These are phyloP conservation scores for Candida labiduridarum DNA, from an alignment of 1,139 yeast genomes.

Conservation along the genomic window DNA sequence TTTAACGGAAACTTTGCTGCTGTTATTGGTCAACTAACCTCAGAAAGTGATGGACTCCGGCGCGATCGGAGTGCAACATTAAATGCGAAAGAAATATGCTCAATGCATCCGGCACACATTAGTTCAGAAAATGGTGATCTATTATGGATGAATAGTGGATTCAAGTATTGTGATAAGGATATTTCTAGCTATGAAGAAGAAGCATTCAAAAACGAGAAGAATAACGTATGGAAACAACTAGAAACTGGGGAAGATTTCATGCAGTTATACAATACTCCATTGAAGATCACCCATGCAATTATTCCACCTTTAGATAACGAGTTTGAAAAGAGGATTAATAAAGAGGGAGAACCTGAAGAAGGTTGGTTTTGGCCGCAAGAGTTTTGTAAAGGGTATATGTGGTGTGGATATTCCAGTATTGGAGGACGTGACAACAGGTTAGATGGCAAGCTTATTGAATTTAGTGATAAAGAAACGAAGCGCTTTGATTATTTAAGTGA, in stretches of 20 bases:
- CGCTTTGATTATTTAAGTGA: conserved; percentile 36
- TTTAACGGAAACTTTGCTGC: conserved; percentile 55
- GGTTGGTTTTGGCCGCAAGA: conserved; percentile 35
- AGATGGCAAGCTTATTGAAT: conserved; percentile 28
- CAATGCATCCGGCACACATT: conserved; percentile 44
- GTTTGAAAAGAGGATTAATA: conserved; percentile 21
- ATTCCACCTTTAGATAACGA: conserved; percentile 30
- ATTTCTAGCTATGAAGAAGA: conserved; percentile 25
- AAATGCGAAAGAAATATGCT: conserved; percentile 34
- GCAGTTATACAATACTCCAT: conserved; percentile 27
- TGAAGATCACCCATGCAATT: conserved; percentile 30
- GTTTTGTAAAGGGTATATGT: conserved; percentile 44
- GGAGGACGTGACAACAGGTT: conserved; percentile 38
- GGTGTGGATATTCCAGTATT: conserved; percentile 48
- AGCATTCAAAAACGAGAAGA: conserved; percentile 22
- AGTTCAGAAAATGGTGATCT: conserved; percentile 32
- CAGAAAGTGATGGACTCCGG: conserved; percentile 27
- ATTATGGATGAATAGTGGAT: conserved; percentile 38
- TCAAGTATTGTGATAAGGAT: conserved; percentile 17
- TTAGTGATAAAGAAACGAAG: conserved; percentile 24
- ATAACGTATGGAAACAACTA: conserved; percentile 15
- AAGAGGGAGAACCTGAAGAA: conserved; percentile 33
- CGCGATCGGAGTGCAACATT: conserved; percentile 22
- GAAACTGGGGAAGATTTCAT: conserved; percentile 25
- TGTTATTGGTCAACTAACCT: conserved; percentile 51